Conservation (phyloP, 2,329 filamentous ascomycete species). For the Aspergillus carbonarius region DNA sequence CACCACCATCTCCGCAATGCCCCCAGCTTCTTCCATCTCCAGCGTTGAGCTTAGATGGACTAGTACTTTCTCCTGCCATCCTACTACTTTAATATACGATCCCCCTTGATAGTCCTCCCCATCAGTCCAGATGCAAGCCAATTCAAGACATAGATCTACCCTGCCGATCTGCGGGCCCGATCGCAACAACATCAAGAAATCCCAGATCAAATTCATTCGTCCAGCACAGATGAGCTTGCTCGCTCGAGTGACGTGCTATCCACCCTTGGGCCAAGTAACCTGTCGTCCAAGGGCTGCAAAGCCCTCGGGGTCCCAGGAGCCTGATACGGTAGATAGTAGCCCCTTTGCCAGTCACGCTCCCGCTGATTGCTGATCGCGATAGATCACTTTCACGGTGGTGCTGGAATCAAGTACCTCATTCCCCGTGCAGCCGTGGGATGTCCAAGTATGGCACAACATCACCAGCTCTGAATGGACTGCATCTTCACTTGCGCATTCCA, state of each 20-base stretch:
- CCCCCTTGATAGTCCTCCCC: not conserved
- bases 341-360: not conserved
- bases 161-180: constrained; percentile 21
- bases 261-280: constrained; percentile 74
- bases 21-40: not conserved
- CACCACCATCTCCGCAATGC: not conserved
- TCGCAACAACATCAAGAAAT: constrained; percentile 8
- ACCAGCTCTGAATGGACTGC: constrained; percentile 59
- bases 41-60: not conserved
- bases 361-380: not conserved
- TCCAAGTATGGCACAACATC: constrained; percentile 72
- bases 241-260: constrained; percentile 61
- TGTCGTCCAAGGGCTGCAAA: constrained; percentile 49
- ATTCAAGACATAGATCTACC: constrained; percentile 15
- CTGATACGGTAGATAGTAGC: constrained; percentile 26
- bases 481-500: constrained; percentile 51
- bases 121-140: constrained; percentile 12
- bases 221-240: constrained; percentile 50
- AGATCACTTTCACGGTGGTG: constrained; percentile 65
- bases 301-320: constrained; percentile 15
- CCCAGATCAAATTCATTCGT: constrained; percentile 23
- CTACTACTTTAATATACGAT: not conserved
- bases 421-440: constrained; percentile 64
- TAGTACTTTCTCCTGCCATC: not conserved
- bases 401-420: constrained; percentile 63